Base-by-base conservation (phyloP, 2,329 filamentous ascomycete species). In the Aureobasidium melanogenum region DNA sequence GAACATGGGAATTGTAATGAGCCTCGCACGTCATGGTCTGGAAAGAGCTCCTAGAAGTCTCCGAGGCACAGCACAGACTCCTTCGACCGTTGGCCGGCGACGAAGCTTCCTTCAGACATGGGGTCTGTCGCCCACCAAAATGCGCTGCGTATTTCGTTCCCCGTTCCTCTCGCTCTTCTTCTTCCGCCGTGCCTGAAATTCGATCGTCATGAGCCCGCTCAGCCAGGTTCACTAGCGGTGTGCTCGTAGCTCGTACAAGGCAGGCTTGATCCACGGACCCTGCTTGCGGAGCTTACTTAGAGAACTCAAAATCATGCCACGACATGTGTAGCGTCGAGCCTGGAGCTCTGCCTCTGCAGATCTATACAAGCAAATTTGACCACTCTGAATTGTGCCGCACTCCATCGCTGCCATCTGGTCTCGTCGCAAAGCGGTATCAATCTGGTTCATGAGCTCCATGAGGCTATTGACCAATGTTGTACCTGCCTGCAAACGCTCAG, bases 271-370 rank as follows among this genome's bases (percentile, higher is more conserved):
- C 19, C 48, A 38, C 34, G 34, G 14, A 30, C 36, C 24, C 26
- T 54, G 36, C 7, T 8, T 19, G 15, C 9, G n/a, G 17, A 32
- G 51, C 51, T 54, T 41, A n/a, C 51, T 54, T 41, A n/a, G 36
- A 10, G 17, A 54, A 54, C 8, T 54, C 36, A 28, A 54, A 54
- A 19, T 41, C 51, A 26, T 54, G 51, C 51, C 36, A 41, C 24
- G 30, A 28, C 51, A 54, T 54, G 51, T 54, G 51, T 54, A 54
- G 51, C 36, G 51, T 41, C 36, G 36, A 54, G 51, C n/a, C 36
- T 54, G 22, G 24, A 43, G 48, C 48, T 54, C 24, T 17, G 34
- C 19, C 17, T 14, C 39, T 43, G 39, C 39, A 43, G 39, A 55
- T 55, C 50, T 30, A 28, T 28, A 24, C 10, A 12, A 54, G 39